phyloP scores from a whole-genome alignment of 768 basidiomycete genomes.

The Collybia mongolica region DNA sequence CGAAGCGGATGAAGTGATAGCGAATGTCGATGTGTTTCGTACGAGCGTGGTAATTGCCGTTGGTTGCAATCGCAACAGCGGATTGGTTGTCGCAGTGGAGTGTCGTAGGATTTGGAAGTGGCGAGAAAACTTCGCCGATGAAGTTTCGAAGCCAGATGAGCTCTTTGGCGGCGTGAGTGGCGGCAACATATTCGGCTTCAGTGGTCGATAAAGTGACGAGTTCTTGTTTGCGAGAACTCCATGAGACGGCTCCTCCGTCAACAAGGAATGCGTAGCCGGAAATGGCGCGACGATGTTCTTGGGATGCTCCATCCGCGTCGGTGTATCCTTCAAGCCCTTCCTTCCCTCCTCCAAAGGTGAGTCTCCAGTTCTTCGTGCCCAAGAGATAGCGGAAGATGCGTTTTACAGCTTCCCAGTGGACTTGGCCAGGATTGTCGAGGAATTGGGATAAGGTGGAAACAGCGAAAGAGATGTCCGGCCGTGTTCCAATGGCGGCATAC shows the following conservation, averaged over 20 bases:
- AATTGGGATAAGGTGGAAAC: slow-evolving; percentile 30
- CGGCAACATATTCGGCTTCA: background rate
- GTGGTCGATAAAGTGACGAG: background rate
- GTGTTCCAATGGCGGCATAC: slow-evolving; percentile 21
- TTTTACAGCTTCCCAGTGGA: slow-evolving; percentile 37
- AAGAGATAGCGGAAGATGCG: slow-evolving; percentile 38
- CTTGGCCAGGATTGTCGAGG: slow-evolving; percentile 22
- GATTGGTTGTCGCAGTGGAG: background rate
- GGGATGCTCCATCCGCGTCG: slow-evolving; percentile 16
- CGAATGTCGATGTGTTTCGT: background rate
- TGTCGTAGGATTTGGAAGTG: too few relatives aligned
- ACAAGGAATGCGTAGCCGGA: background rate
- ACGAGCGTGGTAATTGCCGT: background rate
- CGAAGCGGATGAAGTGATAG: background rate
- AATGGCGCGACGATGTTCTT: slow-evolving; percentile 3
- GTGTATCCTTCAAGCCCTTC: slow-evolving; percentile 1
- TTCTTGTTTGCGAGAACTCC: background rate
- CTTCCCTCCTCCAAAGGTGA: slow-evolving; percentile 13
- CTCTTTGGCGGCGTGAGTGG: background rate
- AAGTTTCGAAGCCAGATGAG: background rate
- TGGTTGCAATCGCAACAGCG: background rate
- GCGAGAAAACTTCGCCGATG: too few relatives aligned
- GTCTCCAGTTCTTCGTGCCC: slow-evolving; percentile 11
- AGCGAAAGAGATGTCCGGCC: slow-evolving; percentile 38
- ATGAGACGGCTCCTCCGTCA: background rate